These are phyloP conservation scores for Coix lacrymajobi DNA, from an alignment of 176 grass and related monocot species.

Conservation along the genomic window DNA sequence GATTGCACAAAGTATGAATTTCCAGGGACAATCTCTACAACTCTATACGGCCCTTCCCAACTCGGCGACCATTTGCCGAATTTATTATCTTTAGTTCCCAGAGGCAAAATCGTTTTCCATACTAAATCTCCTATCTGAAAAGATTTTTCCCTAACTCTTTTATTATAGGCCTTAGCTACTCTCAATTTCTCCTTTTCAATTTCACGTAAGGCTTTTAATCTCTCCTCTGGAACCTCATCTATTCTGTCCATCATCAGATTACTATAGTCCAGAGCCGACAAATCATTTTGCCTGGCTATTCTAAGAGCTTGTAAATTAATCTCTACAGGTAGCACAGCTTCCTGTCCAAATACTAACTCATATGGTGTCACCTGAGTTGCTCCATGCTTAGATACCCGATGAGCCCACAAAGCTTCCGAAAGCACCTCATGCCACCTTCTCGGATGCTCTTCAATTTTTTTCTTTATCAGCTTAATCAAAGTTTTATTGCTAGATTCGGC, in stretches of 20 bases:
- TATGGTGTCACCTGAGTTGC: too few species aligned
- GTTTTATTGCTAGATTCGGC: too few species aligned
- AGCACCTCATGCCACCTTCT: constrained; percentile 13
- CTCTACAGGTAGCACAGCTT: neutral
- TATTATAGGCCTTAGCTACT: neutral
- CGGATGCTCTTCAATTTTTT: neutral
- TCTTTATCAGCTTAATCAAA: constrained; percentile 5
- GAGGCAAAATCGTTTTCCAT: neutral
- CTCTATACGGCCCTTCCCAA: neutral
- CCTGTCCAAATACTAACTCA: too few species aligned
- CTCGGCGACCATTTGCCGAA: neutral
- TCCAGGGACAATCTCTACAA: neutral
- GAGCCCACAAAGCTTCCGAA: constrained; percentile 24
- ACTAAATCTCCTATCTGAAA: neutral
- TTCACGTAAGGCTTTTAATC: too few species aligned
- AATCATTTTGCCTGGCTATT: neutral
- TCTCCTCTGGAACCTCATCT: neutral
- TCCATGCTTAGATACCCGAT: constrained; percentile 12
- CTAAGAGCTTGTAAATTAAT: neutral
- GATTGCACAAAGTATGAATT: neutral
- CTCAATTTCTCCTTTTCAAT: neutral
- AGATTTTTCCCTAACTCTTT: neutral
- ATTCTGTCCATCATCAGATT: neutral
- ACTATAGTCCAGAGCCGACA: neutral
- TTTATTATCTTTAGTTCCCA: neutral